A percentile compares a stretch with the other conserved stretches of the same genome.
phyloP scores from a whole-genome alignment of 73 alveolate species.

The Paramecium sexaurelia region DNA sequence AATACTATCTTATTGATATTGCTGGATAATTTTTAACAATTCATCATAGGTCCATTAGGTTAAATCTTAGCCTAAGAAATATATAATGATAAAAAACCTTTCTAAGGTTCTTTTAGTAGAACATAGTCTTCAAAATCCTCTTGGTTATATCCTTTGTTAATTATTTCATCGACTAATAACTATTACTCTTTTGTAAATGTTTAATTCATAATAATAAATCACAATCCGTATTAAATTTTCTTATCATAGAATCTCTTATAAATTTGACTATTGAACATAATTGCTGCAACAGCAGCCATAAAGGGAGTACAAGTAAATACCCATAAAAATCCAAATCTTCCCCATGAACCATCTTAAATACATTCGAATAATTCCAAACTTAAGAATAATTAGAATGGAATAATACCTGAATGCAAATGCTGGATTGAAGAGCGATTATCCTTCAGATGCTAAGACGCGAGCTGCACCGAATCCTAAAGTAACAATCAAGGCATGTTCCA shows the following conservation, averaged over 20 bases:
- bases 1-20: not conserved
- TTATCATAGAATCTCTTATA: slow-evolving; percentile 44
- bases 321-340: slow-evolving; percentile 60
- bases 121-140: slow-evolving; percentile 11
- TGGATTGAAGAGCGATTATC: slow-evolving; percentile 45
- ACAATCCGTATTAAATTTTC: slow-evolving; percentile 45
- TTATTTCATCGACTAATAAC: slow-evolving; percentile 32
- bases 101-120: not conserved
- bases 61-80: not conserved
- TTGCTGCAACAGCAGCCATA: slow-evolving; percentile 37
- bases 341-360: slow-evolving; percentile 49
- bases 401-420: slow-evolving; percentile 58
- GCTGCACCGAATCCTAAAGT: slow-evolving; percentile 46
- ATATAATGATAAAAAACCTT: not conserved
- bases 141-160: not conserved
- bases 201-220: slow-evolving; percentile 41
- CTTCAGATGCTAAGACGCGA: not conserved
- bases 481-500: not conserved
- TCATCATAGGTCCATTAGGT: not conserved
- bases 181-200: slow-evolving; percentile 1
- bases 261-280: slow-evolving; percentile 18
- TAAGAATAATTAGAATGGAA: not conserved
- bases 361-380: slow-evolving; percentile 51
- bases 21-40: not conserved
- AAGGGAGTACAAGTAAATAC: slow-evolving; percentile 11